Evolutionary conservation across 768 basidiomycete genomes (phyloP), one percentile per base, ranked within the genome.

Genomic region (Suillus subluteus): DNA sequence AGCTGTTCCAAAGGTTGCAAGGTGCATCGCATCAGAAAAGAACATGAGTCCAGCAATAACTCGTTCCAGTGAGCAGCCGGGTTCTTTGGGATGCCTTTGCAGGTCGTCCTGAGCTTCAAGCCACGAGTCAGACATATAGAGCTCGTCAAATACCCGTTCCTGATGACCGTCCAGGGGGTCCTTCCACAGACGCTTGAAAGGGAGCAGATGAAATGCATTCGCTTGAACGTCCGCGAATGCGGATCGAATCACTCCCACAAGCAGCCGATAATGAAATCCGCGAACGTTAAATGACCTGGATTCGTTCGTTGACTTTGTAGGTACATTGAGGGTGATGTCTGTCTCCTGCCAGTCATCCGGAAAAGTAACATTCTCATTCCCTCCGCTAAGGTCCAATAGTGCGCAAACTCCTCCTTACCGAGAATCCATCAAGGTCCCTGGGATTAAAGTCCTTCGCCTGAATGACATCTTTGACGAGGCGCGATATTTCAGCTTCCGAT

Each of bases 121-220:
- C 63, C 71, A 70, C 0, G 66, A 66, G 21, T 68, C 50, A 2
- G 72, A 73, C 2, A 69, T 67, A 44, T 73, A 74, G 4, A 71
- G 48, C 52, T 74, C 72, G 54, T 68, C 70, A n/a, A 66, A 70
- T 0, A 72, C 40, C 0, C 65, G 68, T 38, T 69, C 58, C 0
- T 65, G 44, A 13, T 11, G 50, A 12, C 65, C 66, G 38, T 46
- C 61, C 16, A 63, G 16, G 0, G 65, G 66, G 1, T 52, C 26
- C 13, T 62, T 48, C 68, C 70, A 71, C 8, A 64, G 59, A 0
- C 65, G 69, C 23, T 69, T 71, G 71, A 73, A 75, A 0, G 75
- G 75, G 0, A 55, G 65, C 12, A 72, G 65, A 64, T 76, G 73
- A 46, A 76, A 73, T 18, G 23, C 12, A 23, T 67, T 71, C 0